These are phyloP conservation scores for Suillus sp. DNA, from an alignment of 768 basidiomycete species.

Conservation along the genomic window DNA sequence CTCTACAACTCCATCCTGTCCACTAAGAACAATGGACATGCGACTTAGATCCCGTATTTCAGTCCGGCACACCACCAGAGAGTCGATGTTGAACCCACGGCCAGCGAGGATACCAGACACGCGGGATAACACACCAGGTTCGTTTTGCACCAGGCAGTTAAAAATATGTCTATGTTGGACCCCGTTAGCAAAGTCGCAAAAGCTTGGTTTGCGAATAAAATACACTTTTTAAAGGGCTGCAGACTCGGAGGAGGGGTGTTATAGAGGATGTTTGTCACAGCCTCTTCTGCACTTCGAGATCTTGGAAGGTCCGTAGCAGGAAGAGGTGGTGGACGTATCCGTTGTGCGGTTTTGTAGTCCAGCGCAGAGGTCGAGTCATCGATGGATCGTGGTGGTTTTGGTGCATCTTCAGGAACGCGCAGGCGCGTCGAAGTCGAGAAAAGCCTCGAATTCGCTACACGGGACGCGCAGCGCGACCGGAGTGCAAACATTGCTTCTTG, in stretches of 20 bases:
- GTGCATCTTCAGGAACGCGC: slow-evolving; percentile 37
- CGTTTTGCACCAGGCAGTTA: slow-evolving; percentile 98
- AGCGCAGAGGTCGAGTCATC: slow-evolving; percentile 94
- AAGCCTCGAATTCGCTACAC: slow-evolving; percentile 22
- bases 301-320: slow-evolving; percentile 86
- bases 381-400: slow-evolving; percentile 77
- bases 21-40: slow-evolving; percentile 96
- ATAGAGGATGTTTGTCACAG: slow-evolving; percentile 96
- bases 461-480: slow-evolving; percentile 24
- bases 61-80: slow-evolving; percentile 95
- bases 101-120: slow-evolving; percentile 97
- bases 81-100: slow-evolving; percentile 98
- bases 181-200: slow-evolving; percentile 13
- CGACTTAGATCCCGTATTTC: slow-evolving; percentile 96
- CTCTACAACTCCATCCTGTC: slow-evolving; percentile 97
- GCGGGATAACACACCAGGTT: slow-evolving; percentile 98
- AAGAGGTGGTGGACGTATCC: slow-evolving; percentile 76
- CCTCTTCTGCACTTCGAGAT: slow-evolving; percentile 86
- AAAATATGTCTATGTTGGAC: slow-evolving; percentile 73
- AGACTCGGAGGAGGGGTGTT: slow-evolving; percentile 91
- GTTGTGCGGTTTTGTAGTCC: slow-evolving; percentile 83
- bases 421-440: slow-evolving; percentile 25
- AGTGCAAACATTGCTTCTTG: slow-evolving; percentile 16
- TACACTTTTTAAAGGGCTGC: slow-evolving; percentile 89
- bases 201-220: background rate